phyloP scores from a whole-genome alignment of 2,329 filamentous ascomycete genomes.

The Penicillium corylophilum region DNA sequence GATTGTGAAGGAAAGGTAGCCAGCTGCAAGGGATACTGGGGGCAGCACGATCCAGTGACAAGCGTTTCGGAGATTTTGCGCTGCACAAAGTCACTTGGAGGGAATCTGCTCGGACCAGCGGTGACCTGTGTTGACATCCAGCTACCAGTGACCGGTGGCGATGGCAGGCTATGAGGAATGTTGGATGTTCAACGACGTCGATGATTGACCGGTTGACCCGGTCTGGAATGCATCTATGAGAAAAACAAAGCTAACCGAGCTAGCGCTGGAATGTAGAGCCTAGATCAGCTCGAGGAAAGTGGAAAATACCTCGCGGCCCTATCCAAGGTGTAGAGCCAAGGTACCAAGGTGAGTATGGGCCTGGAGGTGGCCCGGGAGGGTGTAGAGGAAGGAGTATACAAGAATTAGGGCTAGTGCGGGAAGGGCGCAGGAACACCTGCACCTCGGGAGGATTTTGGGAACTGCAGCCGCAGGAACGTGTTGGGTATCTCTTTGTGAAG shows the following conservation, averaged over 20 bases:
- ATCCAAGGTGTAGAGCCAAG: conserved; percentile 3
- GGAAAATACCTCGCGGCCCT: conserved; percentile 18
- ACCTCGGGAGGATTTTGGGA: conserved; percentile 17
- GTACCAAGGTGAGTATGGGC: neutral
- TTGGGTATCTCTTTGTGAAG: conserved; percentile 28
- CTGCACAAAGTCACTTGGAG: conserved; percentile 24
- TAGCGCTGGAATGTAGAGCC: conserved; percentile 35
- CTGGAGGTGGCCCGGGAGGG: conserved; percentile 6
- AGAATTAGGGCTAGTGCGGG: conserved; percentile 21
- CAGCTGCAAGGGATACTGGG: conserved; percentile 37
- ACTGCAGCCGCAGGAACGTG: conserved; percentile 39
- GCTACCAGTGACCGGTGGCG: conserved; percentile 29
- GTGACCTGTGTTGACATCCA: conserved; percentile 28
- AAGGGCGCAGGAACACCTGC: conserved; percentile 28
- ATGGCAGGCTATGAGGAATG: conserved; percentile 35
- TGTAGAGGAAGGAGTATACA: conserved; percentile 16
- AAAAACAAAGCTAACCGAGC: conserved; percentile 23
- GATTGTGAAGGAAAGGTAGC: conserved; percentile 30
- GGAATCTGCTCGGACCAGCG: conserved; percentile 18
- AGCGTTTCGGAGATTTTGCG: conserved; percentile 37
- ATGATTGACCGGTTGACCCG: conserved; percentile 16
- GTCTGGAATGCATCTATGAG: conserved; percentile 32
- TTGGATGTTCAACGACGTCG: conserved; percentile 24
- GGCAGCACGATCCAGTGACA: conserved; percentile 38
- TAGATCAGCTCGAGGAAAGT: conserved; percentile 13